A percentile compares a stretch with the other conserved stretches of the same genome.
Evolutionary conservation across 2,329 filamentous ascomycete species (phyloP).

Genomic region (Nannizziopsis barbatae): DNA sequence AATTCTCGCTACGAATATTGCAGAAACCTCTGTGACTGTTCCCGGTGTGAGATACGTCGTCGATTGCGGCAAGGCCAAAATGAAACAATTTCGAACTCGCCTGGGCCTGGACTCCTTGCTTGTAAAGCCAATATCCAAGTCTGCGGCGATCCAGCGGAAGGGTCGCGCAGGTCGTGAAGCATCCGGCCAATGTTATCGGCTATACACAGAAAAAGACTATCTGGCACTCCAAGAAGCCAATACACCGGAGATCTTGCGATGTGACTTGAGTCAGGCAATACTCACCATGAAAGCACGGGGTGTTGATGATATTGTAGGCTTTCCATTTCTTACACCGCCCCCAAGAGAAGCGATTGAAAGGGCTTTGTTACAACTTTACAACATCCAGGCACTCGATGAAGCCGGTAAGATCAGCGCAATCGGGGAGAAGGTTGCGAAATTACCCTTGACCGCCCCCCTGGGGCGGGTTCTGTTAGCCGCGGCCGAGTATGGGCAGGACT

Average conservation of each 20-base stretch:
- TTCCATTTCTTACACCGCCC: constrained; percentile 76
- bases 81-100: constrained; percentile 77
- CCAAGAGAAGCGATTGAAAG: constrained; percentile 67
- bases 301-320: constrained; percentile 66
- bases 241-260: constrained; percentile 78
- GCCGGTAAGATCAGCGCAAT: constrained; percentile 60
- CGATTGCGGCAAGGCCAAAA: constrained; percentile 86
- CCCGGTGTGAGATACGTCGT: constrained; percentile 85
- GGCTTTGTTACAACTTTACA: constrained; percentile 66
- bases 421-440: constrained; percentile 65
- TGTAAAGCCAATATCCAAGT: constrained; percentile 82
- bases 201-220: constrained; percentile 77
- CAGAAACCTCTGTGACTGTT: constrained; percentile 95
- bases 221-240: constrained; percentile 59
- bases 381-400: constrained; percentile 63
- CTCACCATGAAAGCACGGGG: constrained; percentile 90
- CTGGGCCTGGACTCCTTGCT: constrained; percentile 84
- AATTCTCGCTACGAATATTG: constrained; percentile 90
- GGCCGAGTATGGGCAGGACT: constrained; percentile 56
- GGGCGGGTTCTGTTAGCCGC: constrained; percentile 76
- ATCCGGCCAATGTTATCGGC: constrained; percentile 73
- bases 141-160: constrained; percentile 80
- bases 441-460: constrained; percentile 71
- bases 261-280: constrained; percentile 74
- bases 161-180: constrained; percentile 90